Evolutionary conservation across 805 yeast species (phyloP).

Genomic region (Candida glaebosa): DNA sequence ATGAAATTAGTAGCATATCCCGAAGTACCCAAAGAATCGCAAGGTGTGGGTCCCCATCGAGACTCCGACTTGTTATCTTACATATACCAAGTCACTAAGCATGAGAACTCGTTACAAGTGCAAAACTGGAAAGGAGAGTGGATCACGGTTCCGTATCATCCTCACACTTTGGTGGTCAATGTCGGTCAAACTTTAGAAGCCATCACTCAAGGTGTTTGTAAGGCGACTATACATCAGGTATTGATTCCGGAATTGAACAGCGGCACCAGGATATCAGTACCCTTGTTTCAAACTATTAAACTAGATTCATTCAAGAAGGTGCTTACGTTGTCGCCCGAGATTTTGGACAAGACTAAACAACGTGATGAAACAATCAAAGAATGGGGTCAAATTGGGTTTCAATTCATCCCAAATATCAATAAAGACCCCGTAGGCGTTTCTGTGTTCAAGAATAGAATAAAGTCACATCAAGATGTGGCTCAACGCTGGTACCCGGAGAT

Average conservation of each 20-base stretch:
- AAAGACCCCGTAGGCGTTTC: conserved; percentile 45
- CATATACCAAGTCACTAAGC: conserved; percentile 54
- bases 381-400: conserved; percentile 41
- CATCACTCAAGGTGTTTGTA: conserved; percentile 53
- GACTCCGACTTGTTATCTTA: conserved; percentile 62
- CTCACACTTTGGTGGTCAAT: conserved; percentile 50
- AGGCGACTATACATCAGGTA: conserved; percentile 58
- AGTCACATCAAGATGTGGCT: conserved; percentile 44
- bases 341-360: conserved; percentile 25
- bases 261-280: conserved; percentile 44
- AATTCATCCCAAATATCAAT: conserved; percentile 32
- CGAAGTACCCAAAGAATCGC: conserved; percentile 42
- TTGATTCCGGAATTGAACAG: conserved; percentile 37
- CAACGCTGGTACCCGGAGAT: conserved; percentile 41
- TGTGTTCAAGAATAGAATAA: conserved; percentile 44
- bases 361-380: conserved; percentile 33
- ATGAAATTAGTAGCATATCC: conserved; percentile 60
- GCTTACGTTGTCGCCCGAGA: conserved; percentile 22
- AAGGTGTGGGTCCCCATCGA: conserved; percentile 65
- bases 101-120: conserved; percentile 50
- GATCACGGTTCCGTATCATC: conserved; percentile 51
- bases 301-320: conserved; percentile 30
- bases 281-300: conserved; percentile 48
- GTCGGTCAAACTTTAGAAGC: conserved; percentile 63
- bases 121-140: conserved; percentile 54